Percentiles rank a stretch among this genome's conserved stretches.
Conservation (phyloP, 2,329 filamentous ascomycete genomes). For the Rutstroemia sp. region DNA sequence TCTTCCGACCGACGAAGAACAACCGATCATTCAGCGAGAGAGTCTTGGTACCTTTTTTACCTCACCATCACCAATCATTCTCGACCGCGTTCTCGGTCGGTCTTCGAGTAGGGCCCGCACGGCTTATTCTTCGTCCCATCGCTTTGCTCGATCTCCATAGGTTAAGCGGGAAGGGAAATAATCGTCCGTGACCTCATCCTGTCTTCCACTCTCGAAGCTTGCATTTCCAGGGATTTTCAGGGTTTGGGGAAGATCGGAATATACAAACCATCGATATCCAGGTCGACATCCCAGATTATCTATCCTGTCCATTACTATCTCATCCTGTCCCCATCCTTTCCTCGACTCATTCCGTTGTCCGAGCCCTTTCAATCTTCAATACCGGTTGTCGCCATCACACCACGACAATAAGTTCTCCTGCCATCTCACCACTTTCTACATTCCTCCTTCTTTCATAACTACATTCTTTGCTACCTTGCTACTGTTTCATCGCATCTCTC, state of each 20-base stretch:
- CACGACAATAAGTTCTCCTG: not conserved
- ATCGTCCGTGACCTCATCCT: constrained; percentile 5
- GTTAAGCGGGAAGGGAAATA: not conserved
- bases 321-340: not conserved
- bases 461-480: constrained; percentile 1
- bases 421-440: not conserved
- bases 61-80: not conserved
- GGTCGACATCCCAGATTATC: not conserved
- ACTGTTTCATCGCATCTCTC: not conserved
- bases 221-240: not conserved
- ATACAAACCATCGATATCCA: not conserved
- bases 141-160: not conserved
- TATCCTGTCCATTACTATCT: not conserved
- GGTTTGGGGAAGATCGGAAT: not conserved
- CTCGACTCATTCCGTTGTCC: not conserved
- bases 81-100: no score
- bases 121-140: not conserved
- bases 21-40: no score
- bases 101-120: no score
- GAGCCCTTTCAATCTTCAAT: no score
- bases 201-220: not conserved
- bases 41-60: no score
- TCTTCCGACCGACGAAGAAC: not conserved
- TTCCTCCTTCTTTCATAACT: not conserved
- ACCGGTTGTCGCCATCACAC: no score